These are phyloP conservation scores for Suillus bovinus DNA, from an alignment of 768 basidiomycete genomes.

Conservation along the genomic window DNA sequence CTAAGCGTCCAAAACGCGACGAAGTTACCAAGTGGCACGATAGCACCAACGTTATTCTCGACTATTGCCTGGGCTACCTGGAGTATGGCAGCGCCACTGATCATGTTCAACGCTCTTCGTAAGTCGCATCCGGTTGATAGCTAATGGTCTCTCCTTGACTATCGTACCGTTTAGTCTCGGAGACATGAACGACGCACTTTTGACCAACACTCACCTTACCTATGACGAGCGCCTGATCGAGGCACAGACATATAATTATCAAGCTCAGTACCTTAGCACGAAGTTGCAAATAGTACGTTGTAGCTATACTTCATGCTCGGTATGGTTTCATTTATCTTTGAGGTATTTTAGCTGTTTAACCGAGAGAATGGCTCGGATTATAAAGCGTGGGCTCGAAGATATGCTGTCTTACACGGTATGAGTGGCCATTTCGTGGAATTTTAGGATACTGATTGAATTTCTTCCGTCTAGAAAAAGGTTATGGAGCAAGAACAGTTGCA, in stretches of 20 bases:
- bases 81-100: background rate
- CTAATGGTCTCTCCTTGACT: background rate
- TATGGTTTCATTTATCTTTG: background rate
- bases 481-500: slow-evolving; percentile 4
- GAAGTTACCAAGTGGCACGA: background rate
- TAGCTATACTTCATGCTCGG: background rate
- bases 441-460: background rate
- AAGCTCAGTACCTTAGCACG: background rate
- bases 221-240: slow-evolving; percentile 1
- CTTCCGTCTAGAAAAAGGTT: background rate
- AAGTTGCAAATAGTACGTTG: background rate
- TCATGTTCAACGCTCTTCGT: background rate
- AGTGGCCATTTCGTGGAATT: background rate
- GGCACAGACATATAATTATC: background rate
- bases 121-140: background rate
- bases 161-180: background rate
- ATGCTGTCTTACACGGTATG: background rate
- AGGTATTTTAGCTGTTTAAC: background rate
- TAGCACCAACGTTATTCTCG: background rate
- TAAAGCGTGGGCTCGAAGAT: background rate
- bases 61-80: background rate
- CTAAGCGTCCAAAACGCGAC: background rate
- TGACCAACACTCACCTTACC: too few relatives aligned
- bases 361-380: background rate
- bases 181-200: background rate